Base-by-base conservation (phyloP, 148 eudicot genomes). In the Amaranthus palmeri region DNA sequence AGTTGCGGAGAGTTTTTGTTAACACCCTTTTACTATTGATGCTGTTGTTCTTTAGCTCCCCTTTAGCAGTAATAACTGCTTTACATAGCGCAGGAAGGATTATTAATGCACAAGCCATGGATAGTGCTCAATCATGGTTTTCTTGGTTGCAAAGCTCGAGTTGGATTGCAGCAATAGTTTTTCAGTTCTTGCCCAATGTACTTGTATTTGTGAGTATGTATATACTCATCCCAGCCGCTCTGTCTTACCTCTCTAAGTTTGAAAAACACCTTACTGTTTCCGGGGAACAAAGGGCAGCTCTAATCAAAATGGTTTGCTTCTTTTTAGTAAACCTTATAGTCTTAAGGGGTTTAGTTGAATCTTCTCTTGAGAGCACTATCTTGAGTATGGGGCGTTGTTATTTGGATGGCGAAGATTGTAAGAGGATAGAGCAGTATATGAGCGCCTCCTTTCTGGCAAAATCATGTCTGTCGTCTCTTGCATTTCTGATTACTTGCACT, bases 151-250 rank as follows among this genome's bases (percentile, higher is more conserved):
- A 91, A 68, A 84, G 96, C 85, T 91, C 98, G 47, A 91, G 97
- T 82, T 95, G 97, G 98, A 50, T 95, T 42, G 93, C 89, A 6
- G 87, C 93, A 62, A 82, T 95, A 71, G 80, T 95, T 73, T 82
- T 89, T 71, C 98, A 95, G 88, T 95, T 95, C 83, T 79, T 95
- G 74, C 98, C 98, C 67, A 95, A 95, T 77, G 98, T 89, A 57
- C 95, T 95, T 61, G 88, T 95, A 44, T 95, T 95, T 77, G 88
- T 95, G 77, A 91, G 98, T 86, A 95, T 95, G 98, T 95, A 95
- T 67, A 84, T 95, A 74, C 83, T 95, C 8, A 84, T 95, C 54
- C 98, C 98, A n/a, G 89, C 96, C 25, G 93, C 86, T 60, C 78
- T 95, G 72, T 95, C 97, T 17, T 86, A 91, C 75, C 92, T 91